A percentile compares a stretch with the other conserved stretches of the same genome.
phyloP scores from a whole-genome alignment of 768 basidiomycete genomes.

The Ramaria rubella region DNA sequence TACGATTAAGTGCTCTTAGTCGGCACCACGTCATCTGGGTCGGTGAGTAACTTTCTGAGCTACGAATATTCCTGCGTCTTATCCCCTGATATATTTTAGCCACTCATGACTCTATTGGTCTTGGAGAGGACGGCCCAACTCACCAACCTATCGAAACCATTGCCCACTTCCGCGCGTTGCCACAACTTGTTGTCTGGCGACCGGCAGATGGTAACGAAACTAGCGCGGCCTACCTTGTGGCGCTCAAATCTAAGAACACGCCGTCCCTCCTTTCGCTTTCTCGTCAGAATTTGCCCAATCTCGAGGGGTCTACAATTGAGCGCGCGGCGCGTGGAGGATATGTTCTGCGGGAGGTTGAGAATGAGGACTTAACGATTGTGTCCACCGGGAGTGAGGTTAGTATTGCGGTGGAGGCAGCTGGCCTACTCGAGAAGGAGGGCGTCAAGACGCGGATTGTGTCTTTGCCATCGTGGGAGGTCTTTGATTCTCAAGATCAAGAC shows the following conservation, averaged over 20 bases:
- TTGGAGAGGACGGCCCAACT: constrained; percentile 91
- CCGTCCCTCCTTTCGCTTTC: constrained; percentile 82
- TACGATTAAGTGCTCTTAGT: constrained; percentile 84
- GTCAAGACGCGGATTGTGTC: constrained; percentile 79
- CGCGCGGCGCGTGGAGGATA: constrained; percentile 81
- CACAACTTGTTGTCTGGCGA: constrained; percentile 90
- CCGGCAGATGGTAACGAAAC: constrained; percentile 96
- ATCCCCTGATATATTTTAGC: constrained; percentile 36
- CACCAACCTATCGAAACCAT: constrained; percentile 93
- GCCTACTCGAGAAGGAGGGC: constrained; percentile 69
- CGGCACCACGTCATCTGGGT: constrained; percentile 92
- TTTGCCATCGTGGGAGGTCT: constrained; percentile 86
- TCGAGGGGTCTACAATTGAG: constrained; percentile 83
- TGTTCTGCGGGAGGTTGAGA: constrained; percentile 72
- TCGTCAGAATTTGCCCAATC: constrained; percentile 88
- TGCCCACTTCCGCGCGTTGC: constrained; percentile 78
- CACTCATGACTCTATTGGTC: constrained; percentile 92
- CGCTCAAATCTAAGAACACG: constrained; percentile 65
- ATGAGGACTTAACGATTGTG: constrained; percentile 85
- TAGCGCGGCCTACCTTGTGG: constrained; percentile 83
- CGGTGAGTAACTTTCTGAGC: constrained; percentile 40
- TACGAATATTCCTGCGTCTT: not conserved
- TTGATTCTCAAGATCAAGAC: constrained; percentile 70
- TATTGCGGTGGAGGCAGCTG: constrained; percentile 83
- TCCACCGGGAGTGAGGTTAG: constrained; percentile 84